Evolutionary conservation across 2,329 filamentous ascomycete genomes (phyloP), one percentile per base, ranked within the genome.

Genomic region (Penicillium sp.): DNA sequence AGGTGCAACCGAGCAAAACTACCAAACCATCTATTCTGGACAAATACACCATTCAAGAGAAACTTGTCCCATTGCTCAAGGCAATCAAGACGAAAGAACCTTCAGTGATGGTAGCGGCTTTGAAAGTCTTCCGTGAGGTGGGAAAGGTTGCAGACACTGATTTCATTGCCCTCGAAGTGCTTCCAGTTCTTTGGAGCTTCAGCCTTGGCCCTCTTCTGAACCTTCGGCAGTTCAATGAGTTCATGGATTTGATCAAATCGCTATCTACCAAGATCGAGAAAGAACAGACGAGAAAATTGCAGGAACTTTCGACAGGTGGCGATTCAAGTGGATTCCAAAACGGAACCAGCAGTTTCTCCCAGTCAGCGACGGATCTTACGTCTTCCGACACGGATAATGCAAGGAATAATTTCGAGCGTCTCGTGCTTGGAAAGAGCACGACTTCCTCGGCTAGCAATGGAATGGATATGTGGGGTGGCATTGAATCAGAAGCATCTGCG

Each of bases 11-110:
- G 67, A 76, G 41, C 73, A 82, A 61, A 68, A 77, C 82, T 2
- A 83, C 82, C 3, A 89, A 84, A 1, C 88, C 88, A 0, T 91
- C 86, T 2, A 92, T 93, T 3, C 79, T 99, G 26, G 94, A 99
- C 77, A 97, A 97, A 73, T 97, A 94, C 69, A 97, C 94, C 0
- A 93, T 99, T 77, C 94, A 99, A 72, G 94, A 99, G 71, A 97
- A 97, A 77, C 89, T 99, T 31, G 84, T 97, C 0, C 94, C 94
- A 0, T 77, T 97, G 4, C 81, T 99, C 57, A 92, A 90, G 68
- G 92, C 82, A 2, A 97, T 99, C 77, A 97, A 96, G 75, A 99
- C 94, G 0, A 97, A 96, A 70, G 94, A 99, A 72, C 94, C 94
- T 0, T 92, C 92, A 7, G 94, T 99, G 9, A 97, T 97, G 90